These are phyloP conservation scores for Infundibulicybe gibba DNA, from an alignment of 768 basidiomycete genomes.

Conservation along the genomic window DNA sequence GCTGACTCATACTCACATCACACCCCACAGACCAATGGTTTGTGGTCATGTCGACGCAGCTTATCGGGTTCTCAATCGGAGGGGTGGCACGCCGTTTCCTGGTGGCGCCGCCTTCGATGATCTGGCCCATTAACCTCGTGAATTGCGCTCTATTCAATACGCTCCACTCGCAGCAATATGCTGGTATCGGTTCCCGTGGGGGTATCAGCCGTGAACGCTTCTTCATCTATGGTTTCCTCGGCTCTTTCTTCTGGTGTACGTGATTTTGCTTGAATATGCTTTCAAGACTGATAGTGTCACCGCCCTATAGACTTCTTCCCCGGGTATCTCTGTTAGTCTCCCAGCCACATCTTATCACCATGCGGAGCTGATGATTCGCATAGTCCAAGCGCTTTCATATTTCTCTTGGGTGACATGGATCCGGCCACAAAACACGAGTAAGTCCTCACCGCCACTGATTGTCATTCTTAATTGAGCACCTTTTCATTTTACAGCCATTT, in stretches of 20 bases:
- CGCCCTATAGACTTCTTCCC: constrained; percentile 32
- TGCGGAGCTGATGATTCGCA: neutral
- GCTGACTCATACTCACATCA: constrained; percentile 3
- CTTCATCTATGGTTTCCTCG: constrained; percentile 58
- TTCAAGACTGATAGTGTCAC: neutral
- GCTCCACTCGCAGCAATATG: constrained; percentile 63
- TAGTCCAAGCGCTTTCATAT: constrained; percentile 47
- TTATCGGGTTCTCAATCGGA: constrained; percentile 78
- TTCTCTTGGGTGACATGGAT: constrained; percentile 63
- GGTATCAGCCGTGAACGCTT: constrained; percentile 69
- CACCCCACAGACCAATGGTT: constrained; percentile 58
- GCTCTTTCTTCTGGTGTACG: constrained; percentile 59
- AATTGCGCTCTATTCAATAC: constrained; percentile 76
- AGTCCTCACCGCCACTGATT: constrained; percentile 10
- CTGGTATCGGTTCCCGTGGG: constrained; percentile 55
- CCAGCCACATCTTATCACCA: neutral
- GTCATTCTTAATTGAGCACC: constrained; percentile 1
- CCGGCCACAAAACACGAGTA: constrained; percentile 42
- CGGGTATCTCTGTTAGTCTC: constrained; percentile 34
- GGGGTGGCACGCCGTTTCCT: constrained; percentile 71
- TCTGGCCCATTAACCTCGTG: constrained; percentile 72
- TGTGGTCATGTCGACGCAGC: constrained; percentile 61
- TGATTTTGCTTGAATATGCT: neutral
- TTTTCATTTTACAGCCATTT: constrained; percentile 26
- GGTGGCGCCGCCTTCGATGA: constrained; percentile 58